Percentiles rank a stretch among this genome's conserved stretches.
Evolutionary conservation across 441 rosid species (phyloP).

Genomic region (Iberis amara): DNA sequence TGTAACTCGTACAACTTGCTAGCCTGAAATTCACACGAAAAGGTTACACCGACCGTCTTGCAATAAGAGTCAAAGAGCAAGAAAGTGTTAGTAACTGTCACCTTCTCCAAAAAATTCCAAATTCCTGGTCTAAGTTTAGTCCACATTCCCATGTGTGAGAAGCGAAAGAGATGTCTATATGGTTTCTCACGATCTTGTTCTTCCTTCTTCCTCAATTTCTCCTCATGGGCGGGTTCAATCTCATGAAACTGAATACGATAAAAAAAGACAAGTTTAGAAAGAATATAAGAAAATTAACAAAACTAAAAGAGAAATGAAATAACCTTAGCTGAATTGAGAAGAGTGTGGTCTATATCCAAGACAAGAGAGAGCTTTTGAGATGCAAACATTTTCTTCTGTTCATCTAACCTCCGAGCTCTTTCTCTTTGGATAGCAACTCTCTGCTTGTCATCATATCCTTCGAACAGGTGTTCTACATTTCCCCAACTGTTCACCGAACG

Average conservation of each 20-base stretch:
- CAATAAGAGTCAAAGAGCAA: conserved; percentile 8
- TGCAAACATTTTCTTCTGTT: conserved; percentile 92
- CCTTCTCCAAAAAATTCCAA: conserved; percentile 96
- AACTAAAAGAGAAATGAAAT: conserved; percentile 12
- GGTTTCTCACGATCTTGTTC: conserved; percentile 92
- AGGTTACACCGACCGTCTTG: conserved; percentile 17
- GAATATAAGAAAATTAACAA: not conserved
- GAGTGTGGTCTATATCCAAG: conserved; percentile 96
- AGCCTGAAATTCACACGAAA: conserved; percentile 50
- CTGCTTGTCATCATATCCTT: conserved; percentile 83
- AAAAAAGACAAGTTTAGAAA: conserved; percentile 1
- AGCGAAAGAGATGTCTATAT: conserved; percentile 78
- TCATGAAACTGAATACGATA: conserved; percentile 59
- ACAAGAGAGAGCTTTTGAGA: conserved; percentile 88
- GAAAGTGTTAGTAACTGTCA: conserved; percentile 19
- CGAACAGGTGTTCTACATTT: conserved; percentile 86
- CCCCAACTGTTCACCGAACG: conserved; percentile 65
- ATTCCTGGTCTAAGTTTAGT: conserved; percentile 96
- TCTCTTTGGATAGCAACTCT: conserved; percentile 91
- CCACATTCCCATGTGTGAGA: conserved; percentile 99
- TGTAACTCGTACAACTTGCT: conserved; percentile 83
- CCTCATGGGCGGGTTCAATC: conserved; percentile 83
- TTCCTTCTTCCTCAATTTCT: conserved; percentile 85
- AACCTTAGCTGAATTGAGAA: conserved; percentile 99
- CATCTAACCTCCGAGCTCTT: conserved; percentile 86